A percentile compares a stretch with the other conserved stretches of the same genome.
Conservation (phyloP, 305 asterid species). For the Salvia sclarea region DNA sequence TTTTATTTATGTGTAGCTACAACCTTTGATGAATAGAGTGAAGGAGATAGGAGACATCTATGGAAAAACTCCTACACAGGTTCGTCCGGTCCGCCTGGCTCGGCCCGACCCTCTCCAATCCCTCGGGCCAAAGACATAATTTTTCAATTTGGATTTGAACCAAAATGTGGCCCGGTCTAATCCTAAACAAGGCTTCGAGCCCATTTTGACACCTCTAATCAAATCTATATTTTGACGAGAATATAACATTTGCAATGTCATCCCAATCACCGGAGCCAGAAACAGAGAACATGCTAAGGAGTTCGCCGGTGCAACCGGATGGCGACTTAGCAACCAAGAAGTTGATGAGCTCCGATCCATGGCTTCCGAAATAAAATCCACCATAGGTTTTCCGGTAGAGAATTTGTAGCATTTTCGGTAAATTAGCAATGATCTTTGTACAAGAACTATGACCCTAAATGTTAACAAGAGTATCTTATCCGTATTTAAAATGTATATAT, state of each 20-base stretch:
- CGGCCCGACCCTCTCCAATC: not conserved
- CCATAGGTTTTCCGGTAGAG: constrained; percentile 75
- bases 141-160: too few relatives aligned
- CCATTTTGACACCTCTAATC: too few relatives aligned
- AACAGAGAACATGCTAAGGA: constrained; percentile 77
- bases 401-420: constrained; percentile 40
- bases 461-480: too few relatives aligned
- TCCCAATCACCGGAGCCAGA: constrained; percentile 86
- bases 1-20: constrained; percentile 57
- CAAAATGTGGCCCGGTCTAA: too few relatives aligned
- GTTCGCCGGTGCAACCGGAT: constrained; percentile 75
- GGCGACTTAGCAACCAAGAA: constrained; percentile 57
- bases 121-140: too few relatives aligned
- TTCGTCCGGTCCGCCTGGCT: too few relatives aligned
- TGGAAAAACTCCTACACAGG: constrained; percentile 81
- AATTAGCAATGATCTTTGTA: too few relatives aligned
- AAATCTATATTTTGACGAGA: too few relatives aligned
- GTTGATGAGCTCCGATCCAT: constrained; percentile 71
- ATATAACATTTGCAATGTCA: constrained; percentile 28
- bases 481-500: too few relatives aligned
- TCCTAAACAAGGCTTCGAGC: too few relatives aligned
- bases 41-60: constrained; percentile 78
- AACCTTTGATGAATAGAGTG: constrained; percentile 72
- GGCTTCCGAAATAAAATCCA: constrained; percentile 64
- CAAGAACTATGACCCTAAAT: too few relatives aligned